phyloP scores from a whole-genome alignment of 352 stramenopile species.

The Pythium vanterpoolii region DNA sequence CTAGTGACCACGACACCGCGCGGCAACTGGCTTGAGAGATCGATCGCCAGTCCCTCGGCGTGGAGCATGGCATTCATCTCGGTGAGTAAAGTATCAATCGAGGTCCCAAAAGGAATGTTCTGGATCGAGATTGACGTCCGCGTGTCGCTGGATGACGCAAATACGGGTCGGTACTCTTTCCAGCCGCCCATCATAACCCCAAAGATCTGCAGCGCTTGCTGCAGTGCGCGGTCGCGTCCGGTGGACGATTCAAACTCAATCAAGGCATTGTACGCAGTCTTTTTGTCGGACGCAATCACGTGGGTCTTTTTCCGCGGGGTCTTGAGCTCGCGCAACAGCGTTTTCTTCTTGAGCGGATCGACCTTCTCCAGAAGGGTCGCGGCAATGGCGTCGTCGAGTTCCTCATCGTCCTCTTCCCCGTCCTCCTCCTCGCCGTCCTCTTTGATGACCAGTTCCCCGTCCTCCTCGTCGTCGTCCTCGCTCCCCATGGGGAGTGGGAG shows the following conservation, averaged over 20 bases:
- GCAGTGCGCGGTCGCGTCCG: conserved; percentile 52
- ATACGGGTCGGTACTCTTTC: conserved; percentile 82
- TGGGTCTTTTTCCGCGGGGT: conserved; percentile 54
- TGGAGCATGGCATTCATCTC: conserved; percentile 57
- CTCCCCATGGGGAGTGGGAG: neutral
- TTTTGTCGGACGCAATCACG: conserved; percentile 75
- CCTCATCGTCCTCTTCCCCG: conserved; percentile 7
- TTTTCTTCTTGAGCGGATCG: conserved; percentile 14
- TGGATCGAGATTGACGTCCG: conserved; percentile 65
- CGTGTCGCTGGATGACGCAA: conserved; percentile 46
- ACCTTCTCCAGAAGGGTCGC: conserved; percentile 13
- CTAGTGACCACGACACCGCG: conserved; percentile 69
- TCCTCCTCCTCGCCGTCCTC: neutral
- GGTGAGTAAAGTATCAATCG: conserved; percentile 47
- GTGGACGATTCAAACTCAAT: conserved; percentile 66
- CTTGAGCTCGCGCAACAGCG: conserved; percentile 27
- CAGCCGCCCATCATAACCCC: conserved; percentile 83
- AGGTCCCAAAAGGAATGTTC: conserved; percentile 75
- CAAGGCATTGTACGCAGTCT: conserved; percentile 65
- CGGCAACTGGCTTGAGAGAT: conserved; percentile 51
- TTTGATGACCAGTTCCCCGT: conserved; percentile 7
- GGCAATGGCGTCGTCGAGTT: conserved; percentile 8
- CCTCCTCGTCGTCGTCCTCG: conserved; percentile 24
- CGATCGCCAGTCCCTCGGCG: conserved; percentile 41
- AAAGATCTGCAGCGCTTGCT: conserved; percentile 83